phyloP scores from a whole-genome alignment of 1,139 yeast genomes.

The Entelexis sorbosivorans region DNA sequence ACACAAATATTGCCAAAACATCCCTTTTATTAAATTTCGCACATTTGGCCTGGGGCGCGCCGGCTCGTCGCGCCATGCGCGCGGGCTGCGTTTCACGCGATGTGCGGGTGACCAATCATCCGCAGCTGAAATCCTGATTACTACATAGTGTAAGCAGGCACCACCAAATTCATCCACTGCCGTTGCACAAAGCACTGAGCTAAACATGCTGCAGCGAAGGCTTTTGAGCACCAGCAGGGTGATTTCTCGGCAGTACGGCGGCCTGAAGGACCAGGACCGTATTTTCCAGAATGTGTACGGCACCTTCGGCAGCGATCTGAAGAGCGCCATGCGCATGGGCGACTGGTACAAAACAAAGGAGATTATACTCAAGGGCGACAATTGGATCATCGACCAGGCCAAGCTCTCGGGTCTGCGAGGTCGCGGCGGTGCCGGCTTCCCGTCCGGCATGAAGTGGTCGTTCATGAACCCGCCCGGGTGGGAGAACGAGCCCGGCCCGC shows the following conservation, averaged over 20 bases:
- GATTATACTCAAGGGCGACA: slow-evolving; percentile 67
- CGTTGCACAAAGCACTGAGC: slow-evolving; percentile 3
- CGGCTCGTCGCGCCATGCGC: too few species aligned
- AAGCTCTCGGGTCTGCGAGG: slow-evolving; percentile 79
- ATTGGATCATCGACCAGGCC: slow-evolving; percentile 79
- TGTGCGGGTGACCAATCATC: slow-evolving; percentile 11
- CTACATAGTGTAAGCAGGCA: slow-evolving; percentile 8
- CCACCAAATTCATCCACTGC: slow-evolving; percentile 4
- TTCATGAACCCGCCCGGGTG: slow-evolving; percentile 93
- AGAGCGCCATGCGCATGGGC: slow-evolving; percentile 66
- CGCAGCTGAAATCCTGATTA: slow-evolving; percentile 11
- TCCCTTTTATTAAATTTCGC: too few species aligned
- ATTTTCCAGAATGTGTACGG: slow-evolving; percentile 75
- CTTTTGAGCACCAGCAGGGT: slow-evolving; percentile 19
- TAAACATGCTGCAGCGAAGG: slow-evolving; percentile 18
- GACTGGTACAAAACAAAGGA: slow-evolving; percentile 90
- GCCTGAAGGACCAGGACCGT: slow-evolving; percentile 69
- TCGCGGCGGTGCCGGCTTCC: slow-evolving; percentile 90
- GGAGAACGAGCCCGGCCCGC: slow-evolving; percentile 78
- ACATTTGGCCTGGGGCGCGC: too few species aligned
- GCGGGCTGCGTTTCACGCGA: too few species aligned
- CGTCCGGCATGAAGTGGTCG: slow-evolving; percentile 82
- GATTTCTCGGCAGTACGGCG: slow-evolving; percentile 42
- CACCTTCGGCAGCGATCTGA: slow-evolving; percentile 61
- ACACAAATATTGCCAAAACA: too few species aligned